These are phyloP conservation scores for Cytospora leucostoma DNA, from an alignment of 2,329 filamentous ascomycete genomes.

Conservation along the genomic window DNA sequence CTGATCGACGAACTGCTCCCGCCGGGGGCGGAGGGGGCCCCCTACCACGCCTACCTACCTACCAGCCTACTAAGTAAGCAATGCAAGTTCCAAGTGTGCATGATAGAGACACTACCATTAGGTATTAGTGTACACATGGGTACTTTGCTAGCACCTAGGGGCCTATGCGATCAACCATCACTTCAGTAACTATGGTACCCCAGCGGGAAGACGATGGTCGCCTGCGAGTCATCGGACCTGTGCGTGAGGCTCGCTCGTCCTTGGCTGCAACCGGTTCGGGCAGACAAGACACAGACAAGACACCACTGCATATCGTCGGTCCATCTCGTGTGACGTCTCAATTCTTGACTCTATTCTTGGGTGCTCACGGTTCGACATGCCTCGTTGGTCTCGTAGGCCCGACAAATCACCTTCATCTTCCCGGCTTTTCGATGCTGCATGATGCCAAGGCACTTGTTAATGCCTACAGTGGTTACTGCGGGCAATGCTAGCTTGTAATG, in stretches of 20 bases:
- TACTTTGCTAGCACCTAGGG: background rate
- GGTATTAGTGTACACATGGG: no score
- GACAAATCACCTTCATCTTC: background rate
- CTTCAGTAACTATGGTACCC: background rate
- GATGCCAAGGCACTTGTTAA: background rate
- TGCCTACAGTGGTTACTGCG: background rate
- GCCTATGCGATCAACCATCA: background rate
- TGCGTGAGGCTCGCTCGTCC: background rate
- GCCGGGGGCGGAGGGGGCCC: background rate
- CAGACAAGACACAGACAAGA: background rate
- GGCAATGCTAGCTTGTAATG: no score
- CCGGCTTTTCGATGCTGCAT: background rate
- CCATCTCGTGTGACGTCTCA: background rate
- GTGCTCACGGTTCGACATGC: background rate
- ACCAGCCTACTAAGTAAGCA: background rate
- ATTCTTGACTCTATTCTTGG: background rate
- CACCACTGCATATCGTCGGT: background rate
- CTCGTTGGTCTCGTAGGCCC: background rate
- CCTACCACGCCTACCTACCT: no score
- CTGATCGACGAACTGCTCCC: constrained; percentile 20
- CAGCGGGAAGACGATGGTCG: background rate
- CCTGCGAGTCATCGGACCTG: background rate
- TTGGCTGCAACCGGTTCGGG: background rate
- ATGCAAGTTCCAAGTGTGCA: background rate
- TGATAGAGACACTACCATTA: background rate